Evolutionary conservation across 2,329 filamentous ascomycete genomes (phyloP), one percentile per base, ranked within the genome.

Genomic region (Colletotrichum orbiculare): DNA sequence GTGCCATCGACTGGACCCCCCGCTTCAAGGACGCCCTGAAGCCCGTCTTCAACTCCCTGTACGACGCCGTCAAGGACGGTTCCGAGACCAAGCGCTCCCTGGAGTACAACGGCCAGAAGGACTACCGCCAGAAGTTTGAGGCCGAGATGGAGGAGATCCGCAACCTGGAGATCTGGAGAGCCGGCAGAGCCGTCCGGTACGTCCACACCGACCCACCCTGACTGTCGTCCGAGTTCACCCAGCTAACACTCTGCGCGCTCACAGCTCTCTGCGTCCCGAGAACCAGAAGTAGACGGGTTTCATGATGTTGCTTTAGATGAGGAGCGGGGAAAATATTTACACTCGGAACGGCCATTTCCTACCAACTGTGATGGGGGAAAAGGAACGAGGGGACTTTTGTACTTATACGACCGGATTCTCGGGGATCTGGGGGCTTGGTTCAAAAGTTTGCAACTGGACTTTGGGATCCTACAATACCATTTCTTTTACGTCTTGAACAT

Each of bases 61-160:
- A 99, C 86, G 91, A 96, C 83, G 90, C 91, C 69, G 96, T 99
- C 78, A 89, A 89, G 82, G 89, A 94, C 75, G 96, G 96, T 78
- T 89, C 88, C 77, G 96, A 99, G 91, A 99, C 96, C 76, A 86
- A 96, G 90, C 90, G 96, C 82, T 96, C 93, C 68, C 91, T 99
- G 77, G 94, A 97, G 77, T 99, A 96, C 89, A 98, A 98, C 88
- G 87, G 91, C 79, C 93, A 96, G 83, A 84, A 88, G 73, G 94
- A 99, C 84, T 99, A 99, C 90, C 91, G 96, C 75, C 87, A 97
- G 87, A 94, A 92, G 84, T 99, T 94, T 83, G 94, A 97, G 89
- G 89, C 93, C 78, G 96, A 99, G 91, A 92, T 99, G 90, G 87
- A 97, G 85, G 96, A 98, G 87, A 98, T 99, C 85, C 92, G 95